Evolutionary conservation across 805 yeast genomes (phyloP).

Genomic region (Ogataea degrootiae): DNA sequence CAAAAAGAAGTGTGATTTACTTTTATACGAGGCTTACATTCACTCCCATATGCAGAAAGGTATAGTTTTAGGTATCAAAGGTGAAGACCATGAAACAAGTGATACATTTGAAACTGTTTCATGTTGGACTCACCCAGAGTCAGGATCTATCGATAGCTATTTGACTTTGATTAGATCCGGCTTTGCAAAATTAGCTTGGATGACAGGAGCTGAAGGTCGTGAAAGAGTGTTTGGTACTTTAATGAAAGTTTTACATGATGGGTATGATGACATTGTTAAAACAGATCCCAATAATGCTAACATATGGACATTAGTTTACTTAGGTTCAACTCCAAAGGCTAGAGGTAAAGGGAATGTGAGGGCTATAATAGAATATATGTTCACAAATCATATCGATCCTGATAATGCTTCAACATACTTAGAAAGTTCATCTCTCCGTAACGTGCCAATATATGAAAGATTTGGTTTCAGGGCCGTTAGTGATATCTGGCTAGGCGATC

Average conservation of each 20-base stretch:
- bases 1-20: constrained; percentile 31
- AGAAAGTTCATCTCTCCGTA: constrained; percentile 42
- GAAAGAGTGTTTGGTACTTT: constrained; percentile 44
- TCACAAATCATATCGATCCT: constrained; percentile 40
- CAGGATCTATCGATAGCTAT: constrained; percentile 41
- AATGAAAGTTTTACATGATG: constrained; percentile 48
- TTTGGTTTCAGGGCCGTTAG: constrained; percentile 47
- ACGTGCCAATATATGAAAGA: constrained; percentile 48
- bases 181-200: constrained; percentile 46
- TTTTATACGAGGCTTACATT: constrained; percentile 47
- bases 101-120: constrained; percentile 49
- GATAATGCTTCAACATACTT: constrained; percentile 39
- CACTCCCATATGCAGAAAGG: constrained; percentile 48
- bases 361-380: constrained; percentile 45
- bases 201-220: constrained; percentile 44
- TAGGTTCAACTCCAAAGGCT: constrained; percentile 36
- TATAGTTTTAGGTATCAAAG: constrained; percentile 45
- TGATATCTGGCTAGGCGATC: constrained; percentile 41
- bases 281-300: constrained; percentile 33
- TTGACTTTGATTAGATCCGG: constrained; percentile 48
- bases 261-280: constrained; percentile 38
- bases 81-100: constrained; percentile 28
- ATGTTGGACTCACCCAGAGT: constrained; percentile 46
- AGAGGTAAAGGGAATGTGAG: constrained; percentile 56
- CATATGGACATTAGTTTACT: constrained; percentile 29